Evolutionary conservation across 495 filamentous ascomycete species (phyloP), one percentile per base, ranked within the genome.

Genomic region (Lasiosphaeris hirsuta): DNA sequence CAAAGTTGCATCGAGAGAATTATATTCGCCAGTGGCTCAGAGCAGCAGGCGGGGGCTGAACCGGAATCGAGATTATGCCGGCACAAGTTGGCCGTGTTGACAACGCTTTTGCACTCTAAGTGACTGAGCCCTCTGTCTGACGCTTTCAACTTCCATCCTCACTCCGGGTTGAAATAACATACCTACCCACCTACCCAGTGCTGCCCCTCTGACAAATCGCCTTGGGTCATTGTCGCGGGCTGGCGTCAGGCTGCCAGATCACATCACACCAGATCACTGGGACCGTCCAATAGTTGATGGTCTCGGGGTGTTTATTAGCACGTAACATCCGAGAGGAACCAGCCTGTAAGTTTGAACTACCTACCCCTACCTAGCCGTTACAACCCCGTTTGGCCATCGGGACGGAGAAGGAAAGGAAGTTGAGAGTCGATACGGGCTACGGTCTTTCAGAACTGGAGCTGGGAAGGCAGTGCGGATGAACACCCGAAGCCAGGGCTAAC

Each of bases 31-130:
- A 54, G 44, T 23, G 44, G 43, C 10, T 19, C 10, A 61, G 30
- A 33, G 18, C 13, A 10, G 8, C 40, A 39, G 39, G 52, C 58
- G 63, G 63, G 56, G 56, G 53, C 45, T 65, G 56, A 58, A 23
- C 43, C 14, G 34, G 47, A 11, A 18, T n/a, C 41, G 40, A 45
- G 18, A 23, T 23, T 34, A 8, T 30, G 14, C 48, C 54, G n/a
- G 37, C 11, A 3, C 54, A 10, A 36, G 34, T 30, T 41, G 10
- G 18, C n/a, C 35, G 19, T 56, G 53, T 6, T 45, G 51, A 19
- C 51, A 36, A 37, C 40, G 39, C 52, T 34, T 35, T 45, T 19
- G 23, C 35, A 19, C 49, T 30, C 23, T 30, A 5, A 2, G 2
- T 30, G 49, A 14, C 14, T 52, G 23, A 37, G n/a, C 35, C 49